These are phyloP conservation scores for Agrocybe chaxingu DNA, from an alignment of 768 basidiomycete species.

Conservation along the genomic window DNA sequence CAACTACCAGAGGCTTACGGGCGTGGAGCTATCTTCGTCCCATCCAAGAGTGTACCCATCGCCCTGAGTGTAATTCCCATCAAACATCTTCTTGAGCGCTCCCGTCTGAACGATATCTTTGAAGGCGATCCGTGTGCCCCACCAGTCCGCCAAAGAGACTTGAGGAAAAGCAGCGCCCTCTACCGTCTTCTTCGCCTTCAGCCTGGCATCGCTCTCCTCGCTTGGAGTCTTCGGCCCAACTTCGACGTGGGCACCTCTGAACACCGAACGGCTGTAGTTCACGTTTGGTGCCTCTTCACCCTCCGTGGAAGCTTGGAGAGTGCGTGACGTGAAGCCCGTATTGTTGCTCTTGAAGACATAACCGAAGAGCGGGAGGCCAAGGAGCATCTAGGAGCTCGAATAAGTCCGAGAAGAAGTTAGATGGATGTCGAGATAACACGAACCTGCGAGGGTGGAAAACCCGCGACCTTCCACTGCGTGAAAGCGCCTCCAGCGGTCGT, in stretches of 20 bases:
- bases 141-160: slow-evolving; percentile 26
- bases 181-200: background rate
- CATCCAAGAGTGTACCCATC: slow-evolving; percentile 49
- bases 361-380: slow-evolving; percentile 64
- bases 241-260: background rate
- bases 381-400: slow-evolving; percentile 34
- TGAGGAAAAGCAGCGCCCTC: background rate
- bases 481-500: slow-evolving; percentile 61
- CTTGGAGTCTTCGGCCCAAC: slow-evolving; percentile 1
- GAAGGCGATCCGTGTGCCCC: slow-evolving; percentile 46
- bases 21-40: slow-evolving; percentile 64
- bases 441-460: slow-evolving; percentile 60
- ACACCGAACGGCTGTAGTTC: background rate
- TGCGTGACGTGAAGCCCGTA: slow-evolving; percentile 23
- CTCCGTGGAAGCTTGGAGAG: background rate
- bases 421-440: slow-evolving; percentile 31
- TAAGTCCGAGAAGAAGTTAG: slow-evolving; percentile 7
- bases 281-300: too few species aligned
- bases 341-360: slow-evolving; percentile 52
- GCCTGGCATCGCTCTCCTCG: background rate
- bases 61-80: slow-evolving; percentile 38
- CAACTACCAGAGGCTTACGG: slow-evolving; percentile 28
- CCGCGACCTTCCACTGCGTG: slow-evolving; percentile 56
- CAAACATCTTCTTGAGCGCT: slow-evolving; percentile 37
- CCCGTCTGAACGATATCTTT: slow-evolving; percentile 37